Evolutionary conservation across 2,329 filamentous ascomycete genomes (phyloP), one percentile per base, ranked within the genome.

Genomic region (Beauveria sp.): DNA sequence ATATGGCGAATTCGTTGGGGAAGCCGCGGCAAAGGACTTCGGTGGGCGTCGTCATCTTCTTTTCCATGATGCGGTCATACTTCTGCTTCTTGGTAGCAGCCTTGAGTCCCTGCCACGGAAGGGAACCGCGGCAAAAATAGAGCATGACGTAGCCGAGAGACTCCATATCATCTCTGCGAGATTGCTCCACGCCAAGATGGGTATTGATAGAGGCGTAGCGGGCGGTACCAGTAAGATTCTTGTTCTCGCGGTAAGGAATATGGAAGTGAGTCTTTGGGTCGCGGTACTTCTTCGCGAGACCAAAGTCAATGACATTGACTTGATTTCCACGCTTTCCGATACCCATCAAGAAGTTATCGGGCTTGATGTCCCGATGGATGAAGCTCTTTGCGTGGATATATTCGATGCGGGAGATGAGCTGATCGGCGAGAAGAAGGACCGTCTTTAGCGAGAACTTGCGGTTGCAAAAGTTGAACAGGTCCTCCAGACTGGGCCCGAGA

Each of bases 391-490:
- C 95, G 77, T 99, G 95, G 71, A 99, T 99, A 81, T 98, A 98
- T 79, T 99, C 95, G 77, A 99, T 97, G 71, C 95, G 93, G 67
- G 93, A 98, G 75, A 99, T 98, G 76, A 97, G 88, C 81, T 99
- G 95, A 71, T 99, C 95, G 73, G 95, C 95, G 55, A 99, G 86
- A 28, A 99, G 86, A 49, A 99, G 84, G 30, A 99, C 95, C 1
- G 95, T 99, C 88, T 99, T 99, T 68, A 99, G 81, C 14, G 95
- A 97, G 82, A 98, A 99, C 77, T 98, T 98, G 77, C 95, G 90
- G 87, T 98, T 98, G 87, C 95, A 99, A 78, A 98, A 98, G 86
- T 99, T 98, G 90, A 99, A 99, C 40, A 99, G 85, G 74, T 99
- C 95, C 79, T 99, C 95, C 77, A 99, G 80, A 72, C 89, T 95